Evolutionary conservation across 345 rosid genomes (phyloP).

Genomic region (Corymbia maculata): DNA sequence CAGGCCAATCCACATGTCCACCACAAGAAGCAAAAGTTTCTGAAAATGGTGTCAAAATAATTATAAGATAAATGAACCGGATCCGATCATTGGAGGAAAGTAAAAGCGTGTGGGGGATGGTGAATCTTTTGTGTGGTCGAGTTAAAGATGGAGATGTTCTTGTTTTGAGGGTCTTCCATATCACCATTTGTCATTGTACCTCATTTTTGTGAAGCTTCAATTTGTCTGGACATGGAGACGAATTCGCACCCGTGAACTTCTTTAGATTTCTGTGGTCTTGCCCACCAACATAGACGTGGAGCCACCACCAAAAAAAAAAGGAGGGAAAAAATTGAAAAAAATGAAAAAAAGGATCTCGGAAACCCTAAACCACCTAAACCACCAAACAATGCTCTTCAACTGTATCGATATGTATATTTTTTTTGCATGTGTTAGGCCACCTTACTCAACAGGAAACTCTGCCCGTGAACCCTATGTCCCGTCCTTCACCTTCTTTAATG

Average conservation of each 20-base stretch:
- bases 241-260: not conserved
- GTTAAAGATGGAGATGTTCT: not conserved
- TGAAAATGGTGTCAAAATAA: not conserved
- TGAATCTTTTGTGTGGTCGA: not conserved
- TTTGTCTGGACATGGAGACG: not conserved
- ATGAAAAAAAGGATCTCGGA: not conserved
- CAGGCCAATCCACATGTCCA: not conserved
- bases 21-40: not conserved
- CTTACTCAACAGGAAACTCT: not conserved
- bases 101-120: not conserved
- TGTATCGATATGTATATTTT: not conserved
- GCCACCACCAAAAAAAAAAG: not conserved
- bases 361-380: not conserved
- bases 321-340: not conserved
- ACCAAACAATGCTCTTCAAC: not conserved
- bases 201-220: not conserved
- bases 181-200: not conserved
- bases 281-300: not conserved
- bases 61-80: not conserved
- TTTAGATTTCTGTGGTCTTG: not conserved
- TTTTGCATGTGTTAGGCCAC: not conserved
- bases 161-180: not conserved
- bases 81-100: not conserved
- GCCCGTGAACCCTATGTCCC: not conserved
- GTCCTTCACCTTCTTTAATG: not conserved